Evolutionary conservation across 495 filamentous ascomycete genomes (phyloP), one percentile per base, ranked within the genome.

Genomic region (Bacidia rubella): DNA sequence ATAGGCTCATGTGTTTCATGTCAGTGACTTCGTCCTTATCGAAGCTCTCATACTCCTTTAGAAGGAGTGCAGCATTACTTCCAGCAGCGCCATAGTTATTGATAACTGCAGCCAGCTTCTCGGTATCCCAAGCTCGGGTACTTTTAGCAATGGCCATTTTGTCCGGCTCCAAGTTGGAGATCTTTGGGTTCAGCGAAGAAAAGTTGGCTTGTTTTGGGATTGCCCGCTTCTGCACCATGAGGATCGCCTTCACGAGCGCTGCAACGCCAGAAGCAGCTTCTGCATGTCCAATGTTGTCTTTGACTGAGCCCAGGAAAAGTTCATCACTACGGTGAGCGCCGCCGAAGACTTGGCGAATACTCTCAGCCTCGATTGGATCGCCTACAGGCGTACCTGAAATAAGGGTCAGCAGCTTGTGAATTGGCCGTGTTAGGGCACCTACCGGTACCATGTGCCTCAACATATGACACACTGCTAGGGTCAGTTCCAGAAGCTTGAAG

Each of bases 51-150:
- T 52, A 47, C 22, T 32, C 48, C 35, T 51, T 45, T 10, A 74
- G 43, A 10, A 71, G 47, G 39, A 68, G 53, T 1, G 68, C 65
- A 0, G 67, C 65, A 55, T 73, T 75, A 3, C 63, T 67, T 0
- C 73, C 73, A n/a, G 68, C 66, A 0, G 72, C 72, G 19, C 72
- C 72, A 47, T 74, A 75, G 43, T 68, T 73, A 48, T 65, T 68
- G 42, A 80, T 68, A 3, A 75, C 44, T 0, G 71, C 75, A 0
- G 60, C 66, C 1, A 62, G 60, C 39, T 60, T 66, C 2, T 55
- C 45, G 1, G 52, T 54, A 3, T 62, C 51, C 73, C 72, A 76
- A 5, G 55, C 53, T 24, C 47, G 53, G 2, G 66, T 11, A 10
- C 49, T 54, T 0, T 54, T 71, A 0, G 60, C 44, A 32, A 79